phyloP scores from a whole-genome alignment of 1,139 yeast species.

The Geotrichum carabidarum region DNA sequence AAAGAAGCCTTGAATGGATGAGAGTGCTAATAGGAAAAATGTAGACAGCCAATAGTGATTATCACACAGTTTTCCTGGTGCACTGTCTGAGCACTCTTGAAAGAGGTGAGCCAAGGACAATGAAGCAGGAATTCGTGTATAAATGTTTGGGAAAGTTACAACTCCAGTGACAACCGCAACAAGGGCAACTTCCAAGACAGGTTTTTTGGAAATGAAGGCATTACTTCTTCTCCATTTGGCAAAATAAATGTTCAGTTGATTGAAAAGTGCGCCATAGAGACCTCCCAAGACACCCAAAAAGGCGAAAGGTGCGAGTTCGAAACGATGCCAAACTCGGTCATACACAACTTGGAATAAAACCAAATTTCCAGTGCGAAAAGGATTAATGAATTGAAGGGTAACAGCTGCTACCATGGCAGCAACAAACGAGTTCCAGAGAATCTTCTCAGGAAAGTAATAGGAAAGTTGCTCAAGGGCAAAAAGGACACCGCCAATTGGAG shows the following conservation, averaged over 20 bases:
- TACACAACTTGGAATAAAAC: slow-evolving; percentile 62
- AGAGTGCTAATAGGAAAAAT: slow-evolving; percentile 40
- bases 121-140: slow-evolving; percentile 53
- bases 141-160: slow-evolving; percentile 51
- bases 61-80: slow-evolving; percentile 38
- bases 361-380: slow-evolving; percentile 53
- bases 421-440: slow-evolving; percentile 79
- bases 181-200: slow-evolving; percentile 46
- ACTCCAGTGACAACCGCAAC: slow-evolving; percentile 50
- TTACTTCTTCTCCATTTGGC: slow-evolving; percentile 37
- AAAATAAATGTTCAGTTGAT: slow-evolving; percentile 45
- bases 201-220: slow-evolving; percentile 24
- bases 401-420: slow-evolving; percentile 72
- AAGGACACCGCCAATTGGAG: slow-evolving; percentile 92
- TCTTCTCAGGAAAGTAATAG: slow-evolving; percentile 55
- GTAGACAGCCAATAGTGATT: slow-evolving; percentile 31
- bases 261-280: slow-evolving; percentile 53
- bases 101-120: slow-evolving; percentile 56
- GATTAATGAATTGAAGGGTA: slow-evolving; percentile 54
- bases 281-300: slow-evolving; percentile 68
- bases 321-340: slow-evolving; percentile 65
- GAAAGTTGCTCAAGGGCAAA: slow-evolving; percentile 75
- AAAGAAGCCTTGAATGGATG: slow-evolving; percentile 51
- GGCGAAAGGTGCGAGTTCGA: slow-evolving; percentile 66
- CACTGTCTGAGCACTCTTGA: slow-evolving; percentile 49